A percentile compares a stretch with the other conserved stretches of the same genome.
Evolutionary conservation across 805 yeast species (phyloP).

Genomic region (Tetrapisispora iriomotensis): DNA sequence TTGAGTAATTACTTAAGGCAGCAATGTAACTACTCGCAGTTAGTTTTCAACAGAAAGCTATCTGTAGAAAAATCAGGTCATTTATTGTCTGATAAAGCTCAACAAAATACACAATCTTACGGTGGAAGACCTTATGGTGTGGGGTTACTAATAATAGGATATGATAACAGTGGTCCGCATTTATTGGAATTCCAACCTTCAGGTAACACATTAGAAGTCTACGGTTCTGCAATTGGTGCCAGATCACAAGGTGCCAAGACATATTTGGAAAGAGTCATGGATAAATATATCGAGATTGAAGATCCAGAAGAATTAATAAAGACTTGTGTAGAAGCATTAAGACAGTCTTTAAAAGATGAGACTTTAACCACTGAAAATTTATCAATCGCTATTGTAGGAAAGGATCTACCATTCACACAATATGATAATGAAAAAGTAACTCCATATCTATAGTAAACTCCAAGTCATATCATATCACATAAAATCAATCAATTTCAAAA

Average conservation of each 20-base stretch:
- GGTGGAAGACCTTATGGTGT: constrained; percentile 98
- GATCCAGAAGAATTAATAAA: constrained; percentile 66
- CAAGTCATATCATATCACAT: too few relatives aligned
- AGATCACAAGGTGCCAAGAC: constrained; percentile 98
- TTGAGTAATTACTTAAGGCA: constrained; percentile 81
- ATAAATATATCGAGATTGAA: constrained; percentile 48
- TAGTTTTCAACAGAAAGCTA: constrained; percentile 79
- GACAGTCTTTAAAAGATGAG: constrained; percentile 93
- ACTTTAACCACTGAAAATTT: constrained; percentile 79
- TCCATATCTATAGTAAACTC: constrained; percentile 22
- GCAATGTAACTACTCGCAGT: constrained; percentile 78
- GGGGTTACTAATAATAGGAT: constrained; percentile 81
- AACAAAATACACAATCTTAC: constrained; percentile 87
- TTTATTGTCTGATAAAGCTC: constrained; percentile 92
- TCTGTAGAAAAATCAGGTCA: constrained; percentile 75
- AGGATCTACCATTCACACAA: constrained; percentile 59
- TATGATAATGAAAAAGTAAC: constrained; percentile 78
- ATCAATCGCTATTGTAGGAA: constrained; percentile 87
- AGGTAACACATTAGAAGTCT: constrained; percentile 84
- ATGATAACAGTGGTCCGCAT: constrained; percentile 92
- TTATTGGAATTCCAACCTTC: constrained; percentile 92
- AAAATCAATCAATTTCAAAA: too few relatives aligned
- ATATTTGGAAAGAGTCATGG: constrained; percentile 78
- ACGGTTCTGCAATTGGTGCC: constrained; percentile 95
- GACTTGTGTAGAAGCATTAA: constrained; percentile 80